Conservation (phyloP, 208 protist species). For the Trypanosomatidae sp. region DNA sequence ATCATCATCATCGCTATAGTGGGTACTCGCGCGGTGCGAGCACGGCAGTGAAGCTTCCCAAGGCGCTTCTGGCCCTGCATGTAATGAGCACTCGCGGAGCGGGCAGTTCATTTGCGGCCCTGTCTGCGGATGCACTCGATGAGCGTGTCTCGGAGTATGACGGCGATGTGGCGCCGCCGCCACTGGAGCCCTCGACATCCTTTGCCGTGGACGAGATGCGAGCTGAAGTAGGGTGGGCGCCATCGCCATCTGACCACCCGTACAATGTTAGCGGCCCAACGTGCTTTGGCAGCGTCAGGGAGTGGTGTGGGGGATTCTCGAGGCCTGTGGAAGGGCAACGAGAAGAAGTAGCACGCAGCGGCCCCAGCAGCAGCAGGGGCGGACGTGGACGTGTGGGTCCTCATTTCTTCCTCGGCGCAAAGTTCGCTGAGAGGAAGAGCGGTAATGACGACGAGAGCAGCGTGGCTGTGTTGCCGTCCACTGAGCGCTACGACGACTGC, state of each 20-base stretch:
- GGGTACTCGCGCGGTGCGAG: not conserved
- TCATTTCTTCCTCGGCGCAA: not conserved
- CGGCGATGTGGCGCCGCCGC: not conserved
- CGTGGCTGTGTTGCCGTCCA: not conserved
- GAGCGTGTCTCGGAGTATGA: not conserved
- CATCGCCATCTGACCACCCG: not conserved
- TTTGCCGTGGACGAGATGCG: not conserved
- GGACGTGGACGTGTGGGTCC: not conserved
- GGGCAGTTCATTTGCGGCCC: not conserved
- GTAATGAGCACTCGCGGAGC: conserved; percentile 9
- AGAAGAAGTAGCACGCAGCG: not conserved
- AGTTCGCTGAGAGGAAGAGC: not conserved
- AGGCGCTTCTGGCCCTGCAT: conserved; percentile 19
- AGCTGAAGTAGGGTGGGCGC: not conserved
- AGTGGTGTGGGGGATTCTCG: not conserved
- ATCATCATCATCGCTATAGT: not conserved
- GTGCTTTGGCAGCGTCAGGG: not conserved
- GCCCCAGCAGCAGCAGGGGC: not conserved
- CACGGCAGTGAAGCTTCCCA: conserved; percentile 8
- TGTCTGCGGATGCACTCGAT: not conserved
- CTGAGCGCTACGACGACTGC: not conserved
- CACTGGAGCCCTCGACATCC: not conserved
- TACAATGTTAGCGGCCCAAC: not conserved
- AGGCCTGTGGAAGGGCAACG: not conserved
- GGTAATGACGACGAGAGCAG: not conserved